phyloP scores from a whole-genome alignment of 306 rosid genomes.

The Gastrolobium villosum region DNA sequence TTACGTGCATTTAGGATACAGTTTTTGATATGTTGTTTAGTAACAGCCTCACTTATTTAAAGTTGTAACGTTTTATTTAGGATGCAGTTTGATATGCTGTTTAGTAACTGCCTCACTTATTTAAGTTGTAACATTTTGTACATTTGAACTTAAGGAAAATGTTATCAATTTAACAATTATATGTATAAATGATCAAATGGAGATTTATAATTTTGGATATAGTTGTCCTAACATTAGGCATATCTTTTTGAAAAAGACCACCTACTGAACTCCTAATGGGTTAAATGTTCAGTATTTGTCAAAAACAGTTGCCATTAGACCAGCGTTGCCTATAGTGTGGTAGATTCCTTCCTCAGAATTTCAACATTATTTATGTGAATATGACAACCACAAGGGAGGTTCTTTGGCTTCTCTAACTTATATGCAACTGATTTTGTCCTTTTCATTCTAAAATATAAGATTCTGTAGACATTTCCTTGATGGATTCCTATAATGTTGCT shows the following conservation, averaged over 20 bases:
- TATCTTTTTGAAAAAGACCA: not conserved
- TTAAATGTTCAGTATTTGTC: slow-evolving; percentile 30
- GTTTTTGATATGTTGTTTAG: no score
- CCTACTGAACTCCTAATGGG: slow-evolving; percentile 25
- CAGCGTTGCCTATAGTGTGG: slow-evolving; percentile 27
- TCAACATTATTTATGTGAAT: not conserved
- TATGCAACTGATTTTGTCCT: slow-evolving; percentile 25
- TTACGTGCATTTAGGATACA: no score
- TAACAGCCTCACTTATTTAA: no score
- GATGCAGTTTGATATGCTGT: no score
- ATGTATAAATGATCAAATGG: slow-evolving; percentile 11
- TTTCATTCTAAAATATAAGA: slow-evolving; percentile 23
- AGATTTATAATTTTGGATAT: slow-evolving; percentile 4
- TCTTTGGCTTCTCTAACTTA: slow-evolving; percentile 34
- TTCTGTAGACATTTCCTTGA: slow-evolving; percentile 20
- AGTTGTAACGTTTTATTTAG: no score
- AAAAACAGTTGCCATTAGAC: slow-evolving; percentile 16
- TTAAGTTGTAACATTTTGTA: no score
- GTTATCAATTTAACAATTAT: no score
- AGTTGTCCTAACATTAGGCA: not conserved
- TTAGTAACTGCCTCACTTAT: no score
- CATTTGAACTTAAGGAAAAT: no score
- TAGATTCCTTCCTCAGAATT: slow-evolving; percentile 37
- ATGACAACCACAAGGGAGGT: slow-evolving; percentile 5
- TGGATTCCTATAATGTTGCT: slow-evolving; percentile 29